These are phyloP conservation scores for Alopecurus myosuroides DNA, from an alignment of 176 grass and related monocot species.

Conservation along the genomic window DNA sequence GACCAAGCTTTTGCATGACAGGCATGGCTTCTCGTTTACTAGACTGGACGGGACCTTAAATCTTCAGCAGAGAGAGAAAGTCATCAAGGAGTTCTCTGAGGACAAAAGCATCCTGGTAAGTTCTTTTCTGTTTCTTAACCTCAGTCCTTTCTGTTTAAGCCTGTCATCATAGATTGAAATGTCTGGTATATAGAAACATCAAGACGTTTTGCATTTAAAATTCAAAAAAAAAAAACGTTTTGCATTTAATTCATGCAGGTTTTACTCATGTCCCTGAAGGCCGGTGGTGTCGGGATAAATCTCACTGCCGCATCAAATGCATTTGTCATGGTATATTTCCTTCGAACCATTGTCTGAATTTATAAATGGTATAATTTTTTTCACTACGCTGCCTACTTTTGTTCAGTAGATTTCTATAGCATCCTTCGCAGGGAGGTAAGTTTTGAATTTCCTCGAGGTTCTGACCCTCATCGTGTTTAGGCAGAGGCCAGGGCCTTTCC, in stretches of 20 bases:
- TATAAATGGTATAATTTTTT: too few species aligned
- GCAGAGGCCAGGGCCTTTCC: too few species aligned
- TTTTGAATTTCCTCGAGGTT: background rate
- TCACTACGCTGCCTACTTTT: background rate
- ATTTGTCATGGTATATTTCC: constrained; percentile 80
- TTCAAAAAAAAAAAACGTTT: too few species aligned
- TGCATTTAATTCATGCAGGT: constrained; percentile 47
- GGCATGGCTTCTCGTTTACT: constrained; percentile 64
- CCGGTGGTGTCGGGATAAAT: constrained; percentile 98
- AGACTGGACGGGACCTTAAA: constrained; percentile 84
- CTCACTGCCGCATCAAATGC: constrained; percentile 95
- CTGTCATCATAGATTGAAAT: background rate
- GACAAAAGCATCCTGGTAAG: constrained; percentile 63
- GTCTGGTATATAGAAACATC: background rate
- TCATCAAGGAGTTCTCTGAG: constrained; percentile 72
- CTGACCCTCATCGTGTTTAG: background rate
- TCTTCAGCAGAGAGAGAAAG: constrained; percentile 87
- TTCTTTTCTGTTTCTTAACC: constrained; percentile 19
- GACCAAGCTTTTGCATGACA: constrained; percentile 29
- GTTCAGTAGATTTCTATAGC: background rate
- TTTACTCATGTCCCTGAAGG: constrained; percentile 95
- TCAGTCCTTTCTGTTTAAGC: background rate
- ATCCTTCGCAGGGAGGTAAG: too few species aligned
- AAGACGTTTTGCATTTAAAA: constrained; percentile 14
- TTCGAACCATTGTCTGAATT: background rate